Evolutionary conservation across 805 yeast genomes (phyloP).

Genomic region (Pichia cabralensis): DNA sequence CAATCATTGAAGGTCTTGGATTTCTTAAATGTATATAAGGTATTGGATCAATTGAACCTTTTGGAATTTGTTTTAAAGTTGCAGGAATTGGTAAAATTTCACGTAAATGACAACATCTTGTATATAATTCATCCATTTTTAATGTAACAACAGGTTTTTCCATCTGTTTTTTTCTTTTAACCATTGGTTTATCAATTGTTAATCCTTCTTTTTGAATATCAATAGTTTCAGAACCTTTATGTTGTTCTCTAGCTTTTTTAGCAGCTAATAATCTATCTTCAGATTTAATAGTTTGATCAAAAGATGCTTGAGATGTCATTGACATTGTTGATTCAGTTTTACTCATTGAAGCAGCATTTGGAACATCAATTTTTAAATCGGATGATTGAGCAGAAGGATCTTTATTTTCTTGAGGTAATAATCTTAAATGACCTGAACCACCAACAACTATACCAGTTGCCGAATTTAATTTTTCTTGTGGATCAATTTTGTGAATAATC

Average conservation of each 20-base stretch:
- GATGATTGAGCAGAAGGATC: slow-evolving; percentile 10
- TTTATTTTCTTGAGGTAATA: slow-evolving; percentile 19
- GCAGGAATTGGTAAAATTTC: slow-evolving; percentile 91
- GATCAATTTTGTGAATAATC: slow-evolving; percentile 24
- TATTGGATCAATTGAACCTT: slow-evolving; percentile 67
- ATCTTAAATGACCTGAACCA: slow-evolving; percentile 57
- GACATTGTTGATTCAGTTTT: slow-evolving; percentile 13
- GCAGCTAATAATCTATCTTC: slow-evolving; percentile 25
- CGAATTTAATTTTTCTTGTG: slow-evolving; percentile 24
- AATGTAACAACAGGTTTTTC: slow-evolving; percentile 29
- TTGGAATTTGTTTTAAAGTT: slow-evolving; percentile 70
- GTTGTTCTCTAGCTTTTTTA: slow-evolving; percentile 18
- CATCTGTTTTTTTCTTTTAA: slow-evolving; percentile 27
- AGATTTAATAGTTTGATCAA: slow-evolving; percentile 21
- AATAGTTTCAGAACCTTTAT: slow-evolving; percentile 15
- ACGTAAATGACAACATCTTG: slow-evolving; percentile 86
- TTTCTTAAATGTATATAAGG: slow-evolving; percentile 64
- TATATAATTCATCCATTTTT: slow-evolving; percentile 64
- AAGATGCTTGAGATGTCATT: slow-evolving; percentile 11
- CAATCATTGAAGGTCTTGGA: slow-evolving; percentile 86
- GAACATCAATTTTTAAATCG: slow-evolving; percentile 14
- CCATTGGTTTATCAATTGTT: slow-evolving; percentile 65
- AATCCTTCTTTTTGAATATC: slow-evolving; percentile 19
- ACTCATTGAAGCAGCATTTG: slow-evolving; percentile 13
- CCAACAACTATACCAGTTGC: slow-evolving; percentile 74